Conservation (phyloP, 108 stramenopile species). For the Skeletonema tropicum region DNA sequence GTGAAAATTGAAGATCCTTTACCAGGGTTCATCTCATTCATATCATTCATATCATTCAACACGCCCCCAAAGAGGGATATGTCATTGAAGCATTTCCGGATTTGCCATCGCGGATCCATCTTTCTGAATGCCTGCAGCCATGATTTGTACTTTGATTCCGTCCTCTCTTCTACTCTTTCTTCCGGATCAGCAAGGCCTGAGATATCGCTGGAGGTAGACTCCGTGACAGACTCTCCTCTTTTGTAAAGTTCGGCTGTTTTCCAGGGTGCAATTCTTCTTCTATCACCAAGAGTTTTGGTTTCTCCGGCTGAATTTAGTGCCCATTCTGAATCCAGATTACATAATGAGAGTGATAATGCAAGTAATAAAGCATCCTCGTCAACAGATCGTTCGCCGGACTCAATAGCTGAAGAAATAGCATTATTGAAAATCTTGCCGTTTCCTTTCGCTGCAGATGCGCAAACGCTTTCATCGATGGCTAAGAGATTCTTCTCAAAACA, state of each 20-base stretch:
- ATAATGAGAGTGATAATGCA: conserved; percentile 19
- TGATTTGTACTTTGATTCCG: not conserved
- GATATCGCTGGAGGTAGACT: not conserved
- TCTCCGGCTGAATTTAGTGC: conserved; percentile 8
- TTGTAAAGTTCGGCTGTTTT: not conserved
- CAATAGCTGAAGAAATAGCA: conserved; percentile 3
- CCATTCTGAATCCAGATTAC: conserved; percentile 32
- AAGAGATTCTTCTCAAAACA: not conserved
- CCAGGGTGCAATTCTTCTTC: conserved; percentile 9
- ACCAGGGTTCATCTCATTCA: not conserved
- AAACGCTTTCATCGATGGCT: not conserved
- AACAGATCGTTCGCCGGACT: not conserved
- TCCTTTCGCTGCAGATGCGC: not conserved
- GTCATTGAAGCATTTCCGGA: conserved; percentile 58
- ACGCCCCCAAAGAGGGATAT: conserved; percentile 17
- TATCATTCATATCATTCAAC: not conserved
- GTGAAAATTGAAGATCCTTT: conserved; percentile 51
- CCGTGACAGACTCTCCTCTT: conserved; percentile 1
- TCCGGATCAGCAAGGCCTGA: not conserved
- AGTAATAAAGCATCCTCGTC: conserved; percentile 11
- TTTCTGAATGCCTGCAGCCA: conserved; percentile 42
- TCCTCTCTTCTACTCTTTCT: not conserved
- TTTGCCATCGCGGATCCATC: conserved; percentile 61
- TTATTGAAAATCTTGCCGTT: not conserved
- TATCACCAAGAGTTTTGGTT: conserved; percentile 13